Evolutionary conservation across 805 yeast genomes (phyloP).

Genomic region (Nakazawaea wickerhamii): DNA sequence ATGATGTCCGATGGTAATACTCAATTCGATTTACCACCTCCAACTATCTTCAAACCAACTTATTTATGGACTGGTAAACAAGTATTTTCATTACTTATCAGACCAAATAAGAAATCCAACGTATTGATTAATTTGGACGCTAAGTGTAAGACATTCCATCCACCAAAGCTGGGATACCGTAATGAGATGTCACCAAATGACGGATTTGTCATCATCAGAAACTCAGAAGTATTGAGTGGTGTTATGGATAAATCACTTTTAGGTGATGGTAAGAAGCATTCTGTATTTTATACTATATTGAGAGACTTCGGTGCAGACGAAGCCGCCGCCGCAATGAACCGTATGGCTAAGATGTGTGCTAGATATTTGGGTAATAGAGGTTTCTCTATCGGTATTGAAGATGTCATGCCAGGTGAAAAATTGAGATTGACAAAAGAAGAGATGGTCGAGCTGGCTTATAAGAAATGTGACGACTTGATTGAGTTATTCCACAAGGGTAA

Average conservation of each 20-base stretch:
- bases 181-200: conserved; percentile 97
- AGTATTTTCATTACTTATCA: conserved; percentile 80
- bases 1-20: conserved; percentile 94
- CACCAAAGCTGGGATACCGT: conserved; percentile 69
- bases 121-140: conserved; percentile 91
- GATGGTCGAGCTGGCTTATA: conserved; percentile 86
- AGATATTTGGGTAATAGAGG: conserved; percentile 93
- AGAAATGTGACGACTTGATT: conserved; percentile 88
- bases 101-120: conserved; percentile 69
- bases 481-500: conserved; percentile 73
- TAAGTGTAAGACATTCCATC: conserved; percentile 80
- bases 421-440: conserved; percentile 74
- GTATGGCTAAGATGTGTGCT: conserved; percentile 99
- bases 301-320: conserved; percentile 96
- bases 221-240: conserved; percentile 84
- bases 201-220: conserved; percentile 87
- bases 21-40: conserved; percentile 94
- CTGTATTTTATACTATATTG: conserved; percentile 90
- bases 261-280: conserved; percentile 97
- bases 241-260: conserved; percentile 94
- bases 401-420: conserved; percentile 88
- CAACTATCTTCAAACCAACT: conserved; percentile 85
- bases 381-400: conserved; percentile 94
- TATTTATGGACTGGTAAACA: conserved; percentile 98
- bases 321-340: conserved; percentile 94